Conservation (phyloP, 1,284 basidiomycete genomes). For the Rhodotorula sp. region DNA sequence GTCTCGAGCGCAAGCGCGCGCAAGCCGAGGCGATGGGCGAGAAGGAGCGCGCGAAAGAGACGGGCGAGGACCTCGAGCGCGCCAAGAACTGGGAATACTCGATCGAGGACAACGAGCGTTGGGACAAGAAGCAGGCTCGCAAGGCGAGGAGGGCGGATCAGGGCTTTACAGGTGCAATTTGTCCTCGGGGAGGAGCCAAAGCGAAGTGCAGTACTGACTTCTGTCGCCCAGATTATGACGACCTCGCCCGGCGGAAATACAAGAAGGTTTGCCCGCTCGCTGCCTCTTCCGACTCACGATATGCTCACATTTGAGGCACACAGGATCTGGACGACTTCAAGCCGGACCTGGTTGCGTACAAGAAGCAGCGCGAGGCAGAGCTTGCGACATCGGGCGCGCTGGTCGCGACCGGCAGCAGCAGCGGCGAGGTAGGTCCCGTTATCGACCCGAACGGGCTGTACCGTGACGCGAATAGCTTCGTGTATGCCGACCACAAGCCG, state of each 20-base stretch:
- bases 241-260: constrained; percentile 83
- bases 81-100: constrained; percentile 91
- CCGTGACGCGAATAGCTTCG: constrained; percentile 81
- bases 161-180: constrained; percentile 74
- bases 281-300: not conserved
- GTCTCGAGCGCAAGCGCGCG: constrained; percentile 81
- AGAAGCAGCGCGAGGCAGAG: constrained; percentile 73
- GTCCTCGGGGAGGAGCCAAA: no score
- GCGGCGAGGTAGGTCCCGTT: constrained; percentile 56
- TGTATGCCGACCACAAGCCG: constrained; percentile 84
- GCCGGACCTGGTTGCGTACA: constrained; percentile 80
- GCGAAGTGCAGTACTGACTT: not conserved
- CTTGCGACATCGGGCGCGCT: constrained; percentile 15
- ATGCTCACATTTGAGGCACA: not conserved
- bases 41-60: constrained; percentile 83
- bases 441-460: constrained; percentile 61
- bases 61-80: constrained; percentile 70
- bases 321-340: constrained; percentile 81
- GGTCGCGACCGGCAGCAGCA: not conserved
- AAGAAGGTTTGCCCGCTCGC: constrained; percentile 57
- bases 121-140: constrained; percentile 82
- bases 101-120: constrained; percentile 89
- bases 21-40: constrained; percentile 82
- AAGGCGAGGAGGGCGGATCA: constrained; percentile 76
- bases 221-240: constrained; percentile 70